Percentiles rank a stretch among this genome's conserved stretches.
These are phyloP conservation scores for Euphorbia lathyris DNA, from an alignment of 345 rosid species.

Conservation along the genomic window DNA sequence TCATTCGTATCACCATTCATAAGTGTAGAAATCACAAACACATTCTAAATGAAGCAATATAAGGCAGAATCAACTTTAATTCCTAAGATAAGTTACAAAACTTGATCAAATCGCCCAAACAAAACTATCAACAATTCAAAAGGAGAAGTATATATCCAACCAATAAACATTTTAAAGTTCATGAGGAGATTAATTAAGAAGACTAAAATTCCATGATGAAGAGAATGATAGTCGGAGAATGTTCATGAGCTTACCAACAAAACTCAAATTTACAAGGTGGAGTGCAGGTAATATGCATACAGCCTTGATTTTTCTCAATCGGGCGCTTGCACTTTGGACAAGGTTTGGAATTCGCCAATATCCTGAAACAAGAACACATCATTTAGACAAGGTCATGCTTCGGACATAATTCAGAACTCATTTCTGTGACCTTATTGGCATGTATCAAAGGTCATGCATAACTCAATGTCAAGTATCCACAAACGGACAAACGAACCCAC, in stretches of 20 bases:
- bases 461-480: background rate
- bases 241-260: constrained; percentile 53
- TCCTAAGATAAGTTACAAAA: background rate
- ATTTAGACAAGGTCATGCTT: background rate
- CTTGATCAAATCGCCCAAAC: background rate
- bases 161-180: background rate
- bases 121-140: background rate
- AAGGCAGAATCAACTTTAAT: background rate
- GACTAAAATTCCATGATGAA: background rate
- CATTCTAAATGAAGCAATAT: background rate
- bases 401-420: background rate
- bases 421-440: background rate
- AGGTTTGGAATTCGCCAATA: constrained; percentile 39
- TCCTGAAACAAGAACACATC: constrained; percentile 24
- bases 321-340: constrained; percentile 39
- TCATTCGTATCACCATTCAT: background rate
- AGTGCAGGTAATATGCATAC: constrained; percentile 54
- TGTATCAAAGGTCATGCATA: background rate
- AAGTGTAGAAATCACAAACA: background rate
- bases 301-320: constrained; percentile 38
- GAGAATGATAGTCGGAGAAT: background rate
- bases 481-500: background rate
- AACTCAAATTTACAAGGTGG: constrained; percentile 82
- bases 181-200: background rate
- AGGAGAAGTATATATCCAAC: background rate